Conservation (phyloP, 306 rosid species). For the Cucumis cinereus region DNA sequence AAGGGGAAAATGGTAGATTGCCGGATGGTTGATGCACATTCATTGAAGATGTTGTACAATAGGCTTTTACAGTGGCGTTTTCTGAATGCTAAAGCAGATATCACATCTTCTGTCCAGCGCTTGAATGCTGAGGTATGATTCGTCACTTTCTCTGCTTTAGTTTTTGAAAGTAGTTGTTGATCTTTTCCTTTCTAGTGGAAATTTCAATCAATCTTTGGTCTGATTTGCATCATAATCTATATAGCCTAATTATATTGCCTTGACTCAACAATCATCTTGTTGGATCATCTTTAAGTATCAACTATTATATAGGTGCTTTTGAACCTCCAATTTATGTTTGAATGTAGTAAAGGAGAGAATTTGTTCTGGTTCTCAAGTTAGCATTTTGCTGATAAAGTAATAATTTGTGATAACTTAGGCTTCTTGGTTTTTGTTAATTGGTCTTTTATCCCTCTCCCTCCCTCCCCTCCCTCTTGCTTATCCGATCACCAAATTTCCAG, state of each 20-base stretch:
- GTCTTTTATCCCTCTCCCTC: not conserved
- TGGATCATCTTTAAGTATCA: not conserved
- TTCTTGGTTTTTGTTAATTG: not conserved
- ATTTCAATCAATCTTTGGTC: not conserved
- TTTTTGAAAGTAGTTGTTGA: not conserved
- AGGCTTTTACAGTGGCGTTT: conserved; percentile 85
- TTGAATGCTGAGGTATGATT: conserved; percentile 70
- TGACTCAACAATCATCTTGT: not conserved
- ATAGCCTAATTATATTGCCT: not conserved
- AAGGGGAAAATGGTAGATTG: conserved; percentile 63
- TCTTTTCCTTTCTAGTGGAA: not conserved
- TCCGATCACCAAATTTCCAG: not conserved
- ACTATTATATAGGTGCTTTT: not conserved
- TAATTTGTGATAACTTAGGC: not conserved
- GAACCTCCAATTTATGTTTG: not conserved
- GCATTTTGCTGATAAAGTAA: not conserved
- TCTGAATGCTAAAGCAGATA: conserved; percentile 60
- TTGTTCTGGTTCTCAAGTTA: not conserved
- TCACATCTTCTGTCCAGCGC: conserved; percentile 46
- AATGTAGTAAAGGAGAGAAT: not conserved
- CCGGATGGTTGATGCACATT: conserved; percentile 49
- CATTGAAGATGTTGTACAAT: conserved; percentile 62
- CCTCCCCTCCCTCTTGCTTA: not conserved
- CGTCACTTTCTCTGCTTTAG: not conserved
- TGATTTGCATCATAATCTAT: not conserved